Evolutionary conservation across 2,329 filamentous ascomycete species (phyloP).

Genomic region (Fusarium camptoceras): DNA sequence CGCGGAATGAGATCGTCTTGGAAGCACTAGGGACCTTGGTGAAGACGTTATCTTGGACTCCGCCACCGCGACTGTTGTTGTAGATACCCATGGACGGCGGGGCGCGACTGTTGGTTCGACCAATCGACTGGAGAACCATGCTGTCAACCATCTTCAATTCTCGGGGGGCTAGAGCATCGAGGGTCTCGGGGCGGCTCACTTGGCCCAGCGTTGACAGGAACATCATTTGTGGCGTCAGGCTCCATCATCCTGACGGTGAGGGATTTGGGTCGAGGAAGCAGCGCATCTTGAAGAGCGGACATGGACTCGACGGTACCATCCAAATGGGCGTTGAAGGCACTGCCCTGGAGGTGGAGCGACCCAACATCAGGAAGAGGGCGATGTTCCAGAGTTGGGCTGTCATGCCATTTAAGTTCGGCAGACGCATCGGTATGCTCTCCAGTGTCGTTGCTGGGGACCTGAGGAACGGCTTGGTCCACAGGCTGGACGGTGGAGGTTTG

Average conservation of each 20-base stretch:
- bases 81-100: constrained; percentile 3
- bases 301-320: no score
- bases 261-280: no score
- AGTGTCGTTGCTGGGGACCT: not conserved
- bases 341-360: no score
- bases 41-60: constrained; percentile 16
- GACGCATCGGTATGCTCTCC: not conserved
- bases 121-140: constrained; percentile 14
- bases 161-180: not conserved
- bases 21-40: constrained; percentile 1
- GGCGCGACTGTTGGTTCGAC: not conserved
- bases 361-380: no score
- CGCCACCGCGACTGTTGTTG: constrained; percentile 21
- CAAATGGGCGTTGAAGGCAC: no score
- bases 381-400: no score
- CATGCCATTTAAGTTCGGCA: no score
- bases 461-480: no score
- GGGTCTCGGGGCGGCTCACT: not conserved
- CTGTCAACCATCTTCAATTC: constrained; percentile 9
- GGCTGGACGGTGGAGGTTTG: not conserved
- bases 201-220: fast-evolving
- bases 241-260: no score
- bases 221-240: no score
- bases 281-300: no score
- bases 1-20: constrained; percentile 16